Base-by-base conservation (phyloP, 2,329 filamentous ascomycete species). In the Chaetomiaceae sp. region DNA sequence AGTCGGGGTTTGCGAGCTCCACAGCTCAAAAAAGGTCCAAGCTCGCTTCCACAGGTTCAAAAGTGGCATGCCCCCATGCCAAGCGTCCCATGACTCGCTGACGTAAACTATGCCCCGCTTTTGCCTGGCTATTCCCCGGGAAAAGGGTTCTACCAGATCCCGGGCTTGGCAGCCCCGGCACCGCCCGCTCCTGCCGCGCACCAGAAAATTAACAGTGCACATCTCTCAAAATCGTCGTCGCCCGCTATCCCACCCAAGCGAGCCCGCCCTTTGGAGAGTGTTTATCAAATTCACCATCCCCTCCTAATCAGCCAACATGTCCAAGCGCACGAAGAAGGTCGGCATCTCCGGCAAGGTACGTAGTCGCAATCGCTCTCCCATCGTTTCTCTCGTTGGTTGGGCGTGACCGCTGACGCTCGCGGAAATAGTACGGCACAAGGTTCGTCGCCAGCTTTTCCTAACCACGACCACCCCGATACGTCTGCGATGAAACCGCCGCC, bases 261-360 rank as follows among this genome's bases (percentile, higher is more conserved):
- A 47, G 42, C 53, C 37, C 45, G 40, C 43, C 42, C 42, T 53
- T 50, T 51, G 50, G 53, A 58, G 55, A 56, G 50, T 24, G 9
- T 9, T 24, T 24, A 6, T 42, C 43, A n/a, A 46, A 48, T 54
- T 51, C 54, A 55, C 44, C 51, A 48, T 54, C 39, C 58, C 39
- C 58, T 42, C 54, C 49, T 57, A 58, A 64, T 55, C 69, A 68
- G 73, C 71, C 79, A 88, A 83, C 75, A 93, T 93, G 86, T 88
- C 87, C 72, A 91, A 93, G 83, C 84, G 88, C 79, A 94, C 88
- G 61, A 94, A 88, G 86, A 94, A 95, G 86, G 89, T 95, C 83
- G 88, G 88, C 73, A 90, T 96, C 73, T 96, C 91, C 79, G 88
- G 90, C 77, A 94, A 60, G 62, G 62, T 62, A 60, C 37, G 56